Base-by-base conservation (phyloP, 441 rosid genomes). In the Sinapis alba region DNA sequence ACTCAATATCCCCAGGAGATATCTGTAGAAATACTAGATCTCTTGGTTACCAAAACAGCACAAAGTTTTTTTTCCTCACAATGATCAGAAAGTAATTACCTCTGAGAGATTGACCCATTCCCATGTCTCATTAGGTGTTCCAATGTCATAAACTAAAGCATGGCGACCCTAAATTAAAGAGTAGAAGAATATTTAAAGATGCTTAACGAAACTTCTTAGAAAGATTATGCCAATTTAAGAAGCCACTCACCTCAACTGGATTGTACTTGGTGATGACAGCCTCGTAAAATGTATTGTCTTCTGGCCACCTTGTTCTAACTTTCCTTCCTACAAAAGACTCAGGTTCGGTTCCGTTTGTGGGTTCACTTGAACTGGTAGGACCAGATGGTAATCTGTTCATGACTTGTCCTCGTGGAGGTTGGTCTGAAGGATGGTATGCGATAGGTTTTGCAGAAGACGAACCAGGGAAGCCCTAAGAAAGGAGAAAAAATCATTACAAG, bases 251-350 rank as follows among this genome's bases (percentile, higher is more conserved):
- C 86, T 89, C 84, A 62, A 71, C 78, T 59, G 87, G 81, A 71
- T 79, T 65, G 54, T 87, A 89, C 67, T 80, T 80, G 41, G 85
- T 82, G 74, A 87, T 89, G 69, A 84, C 79, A 80, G 91, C 94
- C 69, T 87, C 90, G 79, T 89, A 89, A 69, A 89, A 89, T 72
- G 83, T 87, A 75, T 89, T 87, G 83, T 89, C 93, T 65, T 85
- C 88, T 30, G 93, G 93, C 93, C 93, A 89, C 43, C 84, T 84
- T 26, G 86, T 89, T 83, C 83, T 82, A 63, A 87, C 91, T 82
- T 86, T 81, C 84, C 71, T 84, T 51, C 94, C 90, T 51, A 89
- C 24, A 66, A 82, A 76, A 62, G 82, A 77, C 61, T 87, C 84
- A 67, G 80, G 81, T 6, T 81, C 79, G 50, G 78, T 74, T 62